These are phyloP conservation scores for Nannizzia gypsea DNA, from an alignment of 2,329 filamentous ascomycete species.

Conservation along the genomic window DNA sequence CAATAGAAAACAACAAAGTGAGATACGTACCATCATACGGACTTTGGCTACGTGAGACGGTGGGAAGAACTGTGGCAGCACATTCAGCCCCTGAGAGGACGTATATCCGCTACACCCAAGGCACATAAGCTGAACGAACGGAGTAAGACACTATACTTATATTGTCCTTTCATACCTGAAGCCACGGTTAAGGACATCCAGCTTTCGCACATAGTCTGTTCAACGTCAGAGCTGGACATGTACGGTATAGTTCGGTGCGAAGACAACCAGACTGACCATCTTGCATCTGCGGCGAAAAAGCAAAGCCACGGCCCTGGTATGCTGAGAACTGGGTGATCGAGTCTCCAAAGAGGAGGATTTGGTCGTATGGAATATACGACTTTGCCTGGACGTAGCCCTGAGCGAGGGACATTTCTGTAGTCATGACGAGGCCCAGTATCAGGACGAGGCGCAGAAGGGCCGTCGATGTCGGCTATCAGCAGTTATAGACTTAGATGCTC, in stretches of 20 bases:
- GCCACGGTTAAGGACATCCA: constrained; percentile 83
- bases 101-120: constrained; percentile 59
- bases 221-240: not conserved
- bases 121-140: not conserved
- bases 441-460: not conserved
- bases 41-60: constrained; percentile 43
- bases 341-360: constrained; percentile 79
- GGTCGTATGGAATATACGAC: constrained; percentile 41
- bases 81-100: constrained; percentile 58
- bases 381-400: not conserved
- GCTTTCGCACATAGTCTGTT: constrained; percentile 60
- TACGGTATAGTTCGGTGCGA: not conserved
- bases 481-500: not conserved
- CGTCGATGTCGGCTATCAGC: not conserved
- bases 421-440: not conserved
- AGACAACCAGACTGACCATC: constrained; percentile 41
- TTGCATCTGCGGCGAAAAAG: constrained; percentile 60
- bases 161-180: constrained; percentile 42
- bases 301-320: constrained; percentile 55
- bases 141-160: not conserved
- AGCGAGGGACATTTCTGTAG: not conserved
- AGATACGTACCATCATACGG: constrained; percentile 31
- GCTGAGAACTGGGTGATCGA: constrained; percentile 66
- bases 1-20: not conserved
- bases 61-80: constrained; percentile 60